These are phyloP conservation scores for Ceratocystis huliohia DNA, from an alignment of 2,329 filamentous ascomycete species.

Conservation along the genomic window DNA sequence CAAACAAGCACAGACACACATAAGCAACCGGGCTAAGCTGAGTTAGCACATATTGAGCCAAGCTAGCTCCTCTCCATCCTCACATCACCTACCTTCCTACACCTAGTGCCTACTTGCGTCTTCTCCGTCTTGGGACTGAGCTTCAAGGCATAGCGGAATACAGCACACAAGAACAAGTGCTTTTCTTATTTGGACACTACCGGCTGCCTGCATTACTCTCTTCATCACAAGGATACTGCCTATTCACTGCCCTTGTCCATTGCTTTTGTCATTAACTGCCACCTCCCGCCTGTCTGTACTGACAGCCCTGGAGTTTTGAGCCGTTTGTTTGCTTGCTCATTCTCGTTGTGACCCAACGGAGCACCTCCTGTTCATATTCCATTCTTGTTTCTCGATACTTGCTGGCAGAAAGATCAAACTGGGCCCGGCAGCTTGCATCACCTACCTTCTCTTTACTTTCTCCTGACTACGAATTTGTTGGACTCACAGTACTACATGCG, in stretches of 20 bases:
- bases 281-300: conserved; percentile 1
- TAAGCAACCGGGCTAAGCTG: not conserved
- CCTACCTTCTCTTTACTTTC: not conserved
- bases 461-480: conserved; percentile 26
- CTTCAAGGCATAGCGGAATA: not conserved
- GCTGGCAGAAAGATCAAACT: conserved; percentile 1
- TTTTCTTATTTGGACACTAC: not conserved
- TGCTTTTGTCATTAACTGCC: conserved; percentile 4
- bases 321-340: conserved; percentile 4
- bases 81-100: too few species aligned
- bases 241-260: conserved; percentile 7
- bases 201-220: conserved; percentile 5
- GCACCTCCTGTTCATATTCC: not conserved
- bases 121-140: conserved; percentile 1
- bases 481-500: conserved; percentile 25
- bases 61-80: conserved; percentile 1
- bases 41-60: conserved; percentile 3
- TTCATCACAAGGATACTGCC: not conserved
- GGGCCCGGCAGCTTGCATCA: not conserved
- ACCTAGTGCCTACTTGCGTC: not conserved
- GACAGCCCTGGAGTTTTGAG: not conserved
- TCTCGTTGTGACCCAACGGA: not conserved
- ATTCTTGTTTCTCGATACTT: not conserved
- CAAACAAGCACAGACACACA: conserved; percentile 7
- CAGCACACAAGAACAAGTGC: not conserved